Evolutionary conservation across 1,284 basidiomycete genomes (phyloP), one percentile per base, ranked within the genome.

Genomic region (Ustilago trichophora): DNA sequence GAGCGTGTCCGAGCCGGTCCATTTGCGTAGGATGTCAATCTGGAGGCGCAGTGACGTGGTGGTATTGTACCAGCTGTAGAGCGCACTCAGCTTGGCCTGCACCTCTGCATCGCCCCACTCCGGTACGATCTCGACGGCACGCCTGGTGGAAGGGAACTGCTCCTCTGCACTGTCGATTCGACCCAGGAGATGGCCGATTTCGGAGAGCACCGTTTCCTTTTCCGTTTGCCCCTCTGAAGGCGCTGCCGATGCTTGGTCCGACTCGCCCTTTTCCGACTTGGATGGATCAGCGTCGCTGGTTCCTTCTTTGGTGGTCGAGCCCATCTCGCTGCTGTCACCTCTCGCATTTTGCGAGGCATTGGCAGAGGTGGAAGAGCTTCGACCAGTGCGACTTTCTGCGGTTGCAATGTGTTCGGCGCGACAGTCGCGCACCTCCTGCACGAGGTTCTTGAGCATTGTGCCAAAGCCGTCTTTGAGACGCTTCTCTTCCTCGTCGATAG

Each of bases 351-450:
- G 31, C 90, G 91, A 44, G 3, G 62, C 44, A 37, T 46, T 27
- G 21, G 29, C 19, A 21, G 47, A 42, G 9, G 52, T 38, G 10
- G 48, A 33, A 8, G 45, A 7, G 2, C 32, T 22, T 18, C 19
- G 60, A 34, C 19, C 12, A 11, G 37, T n/a, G 18, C 32, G 21
- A 18, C 42, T 46, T 11, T 62, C 51, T 0, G 82, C 51, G 7
- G 11, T 33, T 3, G 84, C 83, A 24, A 81, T 82, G 56, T 72
- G 57, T 8, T 86, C 84, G 22, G 83, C 80, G 19, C 85, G 86
- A 83, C 96, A 98, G 34, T 84, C 83, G 59, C 88, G 86, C 42
- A 98, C 86, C 75, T 97, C 93, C 49, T 90, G 88, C 59, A 97
- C 88, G 56, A 94, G 87, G 2, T 87, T 83, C 78, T 93, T 91